Base-by-base conservation (phyloP, 345 rosid species). In the Fremontodendron californicum region DNA sequence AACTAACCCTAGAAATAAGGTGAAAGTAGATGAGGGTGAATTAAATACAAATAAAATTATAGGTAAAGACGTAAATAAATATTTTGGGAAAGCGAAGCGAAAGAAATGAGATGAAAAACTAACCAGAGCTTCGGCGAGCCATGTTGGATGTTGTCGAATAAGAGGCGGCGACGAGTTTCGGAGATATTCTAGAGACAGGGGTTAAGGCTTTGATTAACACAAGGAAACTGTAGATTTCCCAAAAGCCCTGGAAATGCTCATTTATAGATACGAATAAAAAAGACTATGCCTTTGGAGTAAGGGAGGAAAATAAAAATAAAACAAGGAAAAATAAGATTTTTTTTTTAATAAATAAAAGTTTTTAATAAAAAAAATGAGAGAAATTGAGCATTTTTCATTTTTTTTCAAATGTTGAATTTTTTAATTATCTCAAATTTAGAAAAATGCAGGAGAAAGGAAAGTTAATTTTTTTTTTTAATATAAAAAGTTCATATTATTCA, bases 71-170 rank as follows among this genome's bases (percentile, higher is more conserved):
- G 11, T 5, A 21, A 12, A 65, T 7, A 51, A 21, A 42, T 11
- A 7, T 1, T 5, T 19, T 9, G 3, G 9, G 10, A 1, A 25
- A 21, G 12, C 3, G 3, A 3, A 33, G 3, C 1, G 35, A 33
- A 33, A 33, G 19, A 46, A 45, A 10, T 55, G 21, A 52, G 66
- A 58, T 6, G 13, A 18, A 37, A 45, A 65, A 76, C 82, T 19
- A 12, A 90, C 93, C 93, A 4, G 93, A 85, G 79, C 90, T 87
- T 18, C 93, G 87, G 74, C 93, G 91, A 84, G 93, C 65, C 93
- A 90, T 90, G 42, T 62, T 62, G 40, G 23, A 31, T 29, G 73
- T 31, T 62, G 33, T 16, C 1, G 31, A 9, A 33, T 10, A 21
- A 78, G 78, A 49, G 3, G 35, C 35, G 78, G 74, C 74, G 76